Conservation (phyloP, 176 grass and related monocot genomes). For the Aegilops umbellulata region DNA sequence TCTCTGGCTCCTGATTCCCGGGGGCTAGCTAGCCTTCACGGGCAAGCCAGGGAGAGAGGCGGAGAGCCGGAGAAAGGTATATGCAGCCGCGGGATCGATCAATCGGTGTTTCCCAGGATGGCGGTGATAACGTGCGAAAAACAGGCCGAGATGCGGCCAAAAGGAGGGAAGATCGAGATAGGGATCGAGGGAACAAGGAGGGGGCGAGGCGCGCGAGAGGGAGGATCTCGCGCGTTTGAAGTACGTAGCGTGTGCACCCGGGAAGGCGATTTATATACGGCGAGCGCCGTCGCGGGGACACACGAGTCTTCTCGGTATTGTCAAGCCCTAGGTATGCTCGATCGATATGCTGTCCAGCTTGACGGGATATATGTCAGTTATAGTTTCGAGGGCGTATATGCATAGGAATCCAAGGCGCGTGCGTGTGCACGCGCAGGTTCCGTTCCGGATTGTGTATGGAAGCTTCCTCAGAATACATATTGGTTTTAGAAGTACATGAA, state of each 20-base stretch:
- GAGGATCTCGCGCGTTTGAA: neutral
- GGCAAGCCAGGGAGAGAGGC: slow-evolving; percentile 15
- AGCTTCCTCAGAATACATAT: too few relatives aligned
- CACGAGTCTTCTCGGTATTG: slow-evolving; percentile 3
- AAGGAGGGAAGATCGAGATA: neutral
- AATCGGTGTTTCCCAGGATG: slow-evolving; percentile 5
- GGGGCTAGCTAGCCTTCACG: slow-evolving; percentile 19
- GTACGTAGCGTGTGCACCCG: neutral
- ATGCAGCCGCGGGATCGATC: neutral
- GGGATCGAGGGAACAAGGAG: neutral
- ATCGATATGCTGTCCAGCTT: neutral
- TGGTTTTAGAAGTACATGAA: too few relatives aligned
- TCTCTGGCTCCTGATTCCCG: slow-evolving; percentile 22
- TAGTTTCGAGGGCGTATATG: slow-evolving; percentile 13
- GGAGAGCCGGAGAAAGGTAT: slow-evolving; percentile 37
- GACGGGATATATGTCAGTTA: neutral
- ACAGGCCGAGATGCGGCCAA: neutral
- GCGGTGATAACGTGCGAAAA: neutral
- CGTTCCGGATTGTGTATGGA: too few relatives aligned
- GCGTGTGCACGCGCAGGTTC: too few relatives aligned
- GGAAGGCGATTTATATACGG: neutral
- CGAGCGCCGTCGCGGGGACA: neutral
- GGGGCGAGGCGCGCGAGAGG: neutral
- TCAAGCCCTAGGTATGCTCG: neutral
- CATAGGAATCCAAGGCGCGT: too few relatives aligned